Evolutionary conservation across 1,284 basidiomycete species (phyloP), one percentile per base, ranked within the genome.

Genomic region (Somion occarium): DNA sequence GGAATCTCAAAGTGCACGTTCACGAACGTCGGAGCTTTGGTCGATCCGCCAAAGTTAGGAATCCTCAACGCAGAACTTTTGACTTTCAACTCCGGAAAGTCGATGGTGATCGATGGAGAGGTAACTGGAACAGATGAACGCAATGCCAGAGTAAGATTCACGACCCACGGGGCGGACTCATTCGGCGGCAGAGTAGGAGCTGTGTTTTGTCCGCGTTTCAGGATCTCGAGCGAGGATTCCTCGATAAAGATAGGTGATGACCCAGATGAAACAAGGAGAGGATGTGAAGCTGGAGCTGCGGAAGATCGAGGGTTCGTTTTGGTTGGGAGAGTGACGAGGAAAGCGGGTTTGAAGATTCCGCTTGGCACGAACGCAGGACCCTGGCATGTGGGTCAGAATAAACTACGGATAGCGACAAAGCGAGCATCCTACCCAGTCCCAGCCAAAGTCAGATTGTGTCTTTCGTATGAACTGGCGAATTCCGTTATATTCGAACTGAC

Each of bases 321-420:
- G 12, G 48, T 53, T 50, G 58, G 39, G 13, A 53, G 60, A 1
- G 72, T 71, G 37, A 80, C 66, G 34, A 79, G 61, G 52, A 74
- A 78, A 13, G 76, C 76, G 12, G 76, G 79, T 54, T 80, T 80
- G 62, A 73, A 73, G 26, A 82, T 72, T 0, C 79, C 79, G 45
- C 69, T 71, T 0, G 80, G 80, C 3, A 80, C 73, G 53, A 82
- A 82, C 0, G 78, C 80, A 37, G 78, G 80, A 9, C 75, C 79
- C 79, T 79, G 56, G 9, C 12, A 46, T 23, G n/a, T 27, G 22
- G 13, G 38, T 49, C 15, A 56, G 48, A 43, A 9, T 39, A 11
- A 44, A 25, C n/a, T 26, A 25, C 2, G 30, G 12, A 23, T 7
- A 34, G 19, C 45, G 42, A 44, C 7, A 44, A 15, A 13, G 3